phyloP scores from a whole-genome alignment of 164 flowering plant species.

The Berberis vulgaris region DNA sequence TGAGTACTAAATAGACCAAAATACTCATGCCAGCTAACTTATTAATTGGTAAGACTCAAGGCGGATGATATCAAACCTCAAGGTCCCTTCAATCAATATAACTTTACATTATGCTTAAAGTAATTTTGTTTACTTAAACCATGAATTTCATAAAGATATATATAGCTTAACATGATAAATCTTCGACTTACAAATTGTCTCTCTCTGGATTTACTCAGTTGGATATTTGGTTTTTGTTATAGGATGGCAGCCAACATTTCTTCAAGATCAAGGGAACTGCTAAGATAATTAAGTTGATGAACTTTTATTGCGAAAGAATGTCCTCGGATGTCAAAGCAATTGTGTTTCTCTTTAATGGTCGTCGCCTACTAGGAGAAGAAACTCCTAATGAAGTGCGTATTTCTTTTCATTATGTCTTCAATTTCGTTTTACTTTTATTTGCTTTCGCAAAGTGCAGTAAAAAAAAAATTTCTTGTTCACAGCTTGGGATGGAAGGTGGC shows the following conservation, averaged over 20 bases:
- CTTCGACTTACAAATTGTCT: no score
- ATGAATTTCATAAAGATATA: no score
- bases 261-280: conserved; percentile 19
- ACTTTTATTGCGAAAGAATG: conserved; percentile 14
- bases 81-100: no score
- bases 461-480: background rate
- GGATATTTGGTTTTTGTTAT: background rate
- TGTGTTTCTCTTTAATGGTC: conserved; percentile 17
- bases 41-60: no score
- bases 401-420: conserved; percentile 1
- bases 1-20: no score
- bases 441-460: background rate
- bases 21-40: no score
- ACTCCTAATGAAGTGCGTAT: conserved; percentile 13
- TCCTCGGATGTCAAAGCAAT: conserved; percentile 14
- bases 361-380: conserved; percentile 15
- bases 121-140: no score
- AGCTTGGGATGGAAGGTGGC: conserved; percentile 28
- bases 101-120: no score
- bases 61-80: no score
- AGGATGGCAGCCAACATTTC: conserved; percentile 19
- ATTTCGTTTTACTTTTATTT: background rate
- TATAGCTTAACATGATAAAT: no score
- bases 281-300: conserved; percentile 15
- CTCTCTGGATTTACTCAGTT: background rate